Percentiles rank a stretch among this genome's conserved stretches.
phyloP scores from a whole-genome alignment of 192 early-diverging fungal genomes.

The Radiomyces spectabilis region DNA sequence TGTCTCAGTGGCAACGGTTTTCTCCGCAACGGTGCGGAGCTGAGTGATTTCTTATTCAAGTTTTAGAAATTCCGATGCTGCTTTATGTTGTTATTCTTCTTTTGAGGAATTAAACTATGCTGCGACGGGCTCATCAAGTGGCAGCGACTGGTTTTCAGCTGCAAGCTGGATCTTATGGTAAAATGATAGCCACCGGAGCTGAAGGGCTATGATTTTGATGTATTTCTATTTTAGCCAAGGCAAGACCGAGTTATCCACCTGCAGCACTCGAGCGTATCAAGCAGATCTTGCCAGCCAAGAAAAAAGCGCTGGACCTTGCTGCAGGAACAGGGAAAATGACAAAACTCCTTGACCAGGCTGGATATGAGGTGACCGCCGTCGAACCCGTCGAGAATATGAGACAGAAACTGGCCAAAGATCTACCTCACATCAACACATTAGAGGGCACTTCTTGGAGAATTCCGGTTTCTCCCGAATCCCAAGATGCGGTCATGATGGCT shows the following conservation, averaged over 20 bases:
- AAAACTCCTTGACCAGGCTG: background rate
- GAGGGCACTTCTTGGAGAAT: constrained; percentile 27
- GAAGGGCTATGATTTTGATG: background rate
- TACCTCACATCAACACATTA: constrained; percentile 8
- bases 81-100: no score
- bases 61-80: no score
- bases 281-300: background rate
- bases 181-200: background rate
- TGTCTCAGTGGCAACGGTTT: no score
- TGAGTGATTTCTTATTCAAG: no score
- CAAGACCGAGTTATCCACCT: constrained; percentile 17
- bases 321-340: constrained; percentile 30
- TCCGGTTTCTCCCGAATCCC: constrained; percentile 13
- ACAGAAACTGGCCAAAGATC: constrained; percentile 3
- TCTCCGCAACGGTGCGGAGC: no score
- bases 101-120: no score
- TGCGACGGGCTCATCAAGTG: constrained; percentile 1
- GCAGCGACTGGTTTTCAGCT: constrained; percentile 8
- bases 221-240: constrained; percentile 4
- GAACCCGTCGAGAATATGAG: constrained; percentile 24
- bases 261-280: constrained; percentile 1
- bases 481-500: constrained; percentile 29
- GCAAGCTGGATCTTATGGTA: constrained; percentile 13
- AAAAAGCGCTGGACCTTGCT: constrained; percentile 17
- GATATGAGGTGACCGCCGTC: constrained; percentile 13